Conservation (phyloP, 345 rosid genomes). For the Citrus australasica region DNA sequence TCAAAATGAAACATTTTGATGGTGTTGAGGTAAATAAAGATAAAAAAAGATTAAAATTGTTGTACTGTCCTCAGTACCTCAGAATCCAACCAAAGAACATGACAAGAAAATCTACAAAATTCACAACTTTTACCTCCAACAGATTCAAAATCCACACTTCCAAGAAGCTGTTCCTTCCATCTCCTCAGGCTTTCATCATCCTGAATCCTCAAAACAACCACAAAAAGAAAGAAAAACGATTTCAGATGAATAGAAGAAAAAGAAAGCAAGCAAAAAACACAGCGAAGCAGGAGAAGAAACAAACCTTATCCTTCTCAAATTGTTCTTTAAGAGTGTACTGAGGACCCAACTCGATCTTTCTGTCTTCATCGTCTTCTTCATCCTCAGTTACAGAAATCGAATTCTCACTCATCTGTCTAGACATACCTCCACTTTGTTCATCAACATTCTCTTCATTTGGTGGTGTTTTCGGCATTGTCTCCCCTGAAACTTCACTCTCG, state of each 20-base stretch:
- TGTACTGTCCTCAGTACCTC: background rate
- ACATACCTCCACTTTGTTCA: conserved; percentile 21
- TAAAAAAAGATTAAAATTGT: background rate
- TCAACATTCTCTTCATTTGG: conserved; percentile 18
- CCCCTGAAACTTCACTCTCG: conserved; percentile 23
- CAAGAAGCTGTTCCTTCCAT: conserved; percentile 86
- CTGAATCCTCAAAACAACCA: conserved; percentile 28
- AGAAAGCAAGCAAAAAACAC: background rate
- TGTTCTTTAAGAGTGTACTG: conserved; percentile 63
- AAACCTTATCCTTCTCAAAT: conserved; percentile 68
- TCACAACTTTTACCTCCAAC: conserved; percentile 51
- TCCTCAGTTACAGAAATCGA: conserved; percentile 47
- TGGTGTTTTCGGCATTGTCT: conserved; percentile 17
- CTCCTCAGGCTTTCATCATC: conserved; percentile 77
- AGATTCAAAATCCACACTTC: conserved; percentile 46
- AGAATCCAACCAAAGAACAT: background rate
- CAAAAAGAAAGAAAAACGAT: background rate
- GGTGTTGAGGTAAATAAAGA: background rate
- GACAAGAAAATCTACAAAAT: background rate
- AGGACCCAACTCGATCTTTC: conserved; percentile 60
- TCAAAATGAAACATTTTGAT: background rate
- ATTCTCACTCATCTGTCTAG: conserved; percentile 36
- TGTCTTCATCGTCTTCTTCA: conserved; percentile 44
- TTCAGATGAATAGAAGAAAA: background rate
- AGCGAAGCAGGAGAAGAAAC: background rate